A percentile compares a stretch with the other conserved stretches of the same genome.
Conservation (phyloP, 139 green algal genomes). For the Marvania coccoides region DNA sequence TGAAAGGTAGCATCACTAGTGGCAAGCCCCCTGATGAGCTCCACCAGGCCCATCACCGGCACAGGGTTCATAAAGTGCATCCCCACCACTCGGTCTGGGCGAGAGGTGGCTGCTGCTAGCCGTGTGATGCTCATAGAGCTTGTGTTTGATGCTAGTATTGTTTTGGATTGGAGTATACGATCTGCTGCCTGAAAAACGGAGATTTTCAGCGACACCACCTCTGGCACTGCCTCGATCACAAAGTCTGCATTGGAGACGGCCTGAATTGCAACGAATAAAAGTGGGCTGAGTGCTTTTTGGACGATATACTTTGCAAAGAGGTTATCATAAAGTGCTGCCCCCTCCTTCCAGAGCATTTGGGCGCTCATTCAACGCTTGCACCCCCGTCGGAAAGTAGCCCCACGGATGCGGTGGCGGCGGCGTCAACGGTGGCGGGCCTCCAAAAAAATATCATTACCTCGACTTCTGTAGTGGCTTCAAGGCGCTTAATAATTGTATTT, state of each 20-base stretch:
- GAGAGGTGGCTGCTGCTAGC: constrained; percentile 68
- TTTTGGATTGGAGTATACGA: constrained; percentile 36
- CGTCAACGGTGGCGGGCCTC: neutral
- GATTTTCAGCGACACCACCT: constrained; percentile 74
- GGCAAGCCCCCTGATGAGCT: constrained; percentile 76
- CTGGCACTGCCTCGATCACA: constrained; percentile 78
- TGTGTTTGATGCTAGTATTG: constrained; percentile 88
- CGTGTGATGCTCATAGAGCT: constrained; percentile 89
- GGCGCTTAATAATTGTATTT: neutral
- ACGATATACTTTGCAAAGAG: no score
- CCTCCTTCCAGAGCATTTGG: no score
- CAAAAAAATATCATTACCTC: neutral
- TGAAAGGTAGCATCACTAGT: constrained; percentile 56
- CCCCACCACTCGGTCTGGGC: constrained; percentile 67
- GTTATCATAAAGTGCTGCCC: no score
- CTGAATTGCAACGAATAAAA: no score
- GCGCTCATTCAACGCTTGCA: no score
- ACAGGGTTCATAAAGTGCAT: constrained; percentile 88
- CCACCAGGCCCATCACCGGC: constrained; percentile 74
- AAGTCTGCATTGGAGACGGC: constrained; percentile 51
- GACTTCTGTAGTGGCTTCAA: constrained; percentile 6
- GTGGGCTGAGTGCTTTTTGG: no score
- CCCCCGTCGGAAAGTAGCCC: no score
- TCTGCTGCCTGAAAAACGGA: constrained; percentile 63
- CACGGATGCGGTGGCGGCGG: no score